Conservation (phyloP, 2,329 filamentous ascomycete genomes). For the Dothistroma pini region DNA sequence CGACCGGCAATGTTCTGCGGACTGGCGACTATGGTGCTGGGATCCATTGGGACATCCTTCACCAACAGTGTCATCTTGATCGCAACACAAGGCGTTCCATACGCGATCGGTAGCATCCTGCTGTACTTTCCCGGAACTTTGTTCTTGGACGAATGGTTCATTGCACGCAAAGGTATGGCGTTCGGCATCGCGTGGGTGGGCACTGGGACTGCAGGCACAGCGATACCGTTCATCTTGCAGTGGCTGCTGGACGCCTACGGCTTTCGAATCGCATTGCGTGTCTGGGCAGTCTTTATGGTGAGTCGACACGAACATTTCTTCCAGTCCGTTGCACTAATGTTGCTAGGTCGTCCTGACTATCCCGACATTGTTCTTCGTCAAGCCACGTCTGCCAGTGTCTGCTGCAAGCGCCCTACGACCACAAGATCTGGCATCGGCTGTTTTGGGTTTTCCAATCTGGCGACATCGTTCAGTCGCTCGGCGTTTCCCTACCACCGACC, state of each 20-base stretch:
- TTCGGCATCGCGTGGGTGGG: too few relatives aligned
- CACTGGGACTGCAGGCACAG: too few relatives aligned
- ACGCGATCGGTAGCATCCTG: too few relatives aligned
- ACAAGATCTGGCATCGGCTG: constrained; percentile 32
- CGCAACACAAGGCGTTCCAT: too few relatives aligned
- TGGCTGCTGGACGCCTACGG: constrained; percentile 34
- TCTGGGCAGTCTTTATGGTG: constrained; percentile 40
- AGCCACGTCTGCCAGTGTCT: constrained; percentile 18
- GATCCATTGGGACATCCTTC: too few relatives aligned
- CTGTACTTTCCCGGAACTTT: too few relatives aligned
- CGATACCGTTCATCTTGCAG: too few relatives aligned
- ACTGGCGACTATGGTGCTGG: too few relatives aligned
- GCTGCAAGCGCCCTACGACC: constrained; percentile 23
- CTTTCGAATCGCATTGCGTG: constrained; percentile 44
- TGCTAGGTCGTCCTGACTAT: constrained; percentile 9
- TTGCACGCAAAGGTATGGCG: too few relatives aligned
- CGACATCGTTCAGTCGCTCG: constrained; percentile 42
- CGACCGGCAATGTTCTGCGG: too few relatives aligned
- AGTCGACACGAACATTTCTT: background rate
- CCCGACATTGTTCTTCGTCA: constrained; percentile 14
- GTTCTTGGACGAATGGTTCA: too few relatives aligned
- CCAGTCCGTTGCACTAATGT: background rate
- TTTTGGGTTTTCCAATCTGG: constrained; percentile 45
- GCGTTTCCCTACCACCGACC: constrained; percentile 44
- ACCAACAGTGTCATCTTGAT: too few relatives aligned